Base-by-base conservation (phyloP, 176 grass and related monocot species). In the Aegilops sharonensis region DNA sequence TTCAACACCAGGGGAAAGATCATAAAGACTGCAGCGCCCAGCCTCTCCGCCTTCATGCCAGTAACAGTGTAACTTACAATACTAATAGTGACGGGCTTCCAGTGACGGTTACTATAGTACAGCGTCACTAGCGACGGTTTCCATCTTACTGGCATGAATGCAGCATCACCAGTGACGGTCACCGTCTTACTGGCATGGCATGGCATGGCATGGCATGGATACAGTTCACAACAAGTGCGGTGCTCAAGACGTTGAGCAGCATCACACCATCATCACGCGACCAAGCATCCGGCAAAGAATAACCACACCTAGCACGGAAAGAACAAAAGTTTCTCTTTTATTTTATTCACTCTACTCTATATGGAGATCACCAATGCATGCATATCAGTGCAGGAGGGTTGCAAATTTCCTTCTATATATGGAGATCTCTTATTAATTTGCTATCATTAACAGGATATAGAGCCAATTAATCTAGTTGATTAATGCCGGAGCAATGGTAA, bases 251-350 rank as follows among this genome's bases (percentile, higher is more conserved):
- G 70, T 64, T 64, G 52, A 81, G 50, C 70, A 67, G 73, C 25
- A 76, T 54, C 73, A 76, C 45, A 76, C 50, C 42, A 75, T 25
- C 40, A 57, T 36, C 67, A 79, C 81, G 80, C 74, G 73, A 78
- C 54, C n/a, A 61, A 64, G 64, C 78, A 90, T 36, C 27, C 27
- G 32, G 42, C 62, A 8, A 59, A 37, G 47, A 82, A 84, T 56
- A 84, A 81, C 71, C 77, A 81, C 18, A 31, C 69, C 54, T 3
- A 76, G 75, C 89, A 84, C 64, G 80, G 6, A 87, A 90, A 80
- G 89, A 87, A 91, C 89, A 81, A 60, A 79, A 74, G 20, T 36
- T 86, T 91, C 60, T 1, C 3, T 45, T 74, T 78, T 75, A 11
- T 17, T 79, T 66, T 56, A 9, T 72, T 39, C 45, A 72, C 30